Conservation (phyloP, 805 yeast species). For the Schizosaccharomyces cryophilus region DNA sequence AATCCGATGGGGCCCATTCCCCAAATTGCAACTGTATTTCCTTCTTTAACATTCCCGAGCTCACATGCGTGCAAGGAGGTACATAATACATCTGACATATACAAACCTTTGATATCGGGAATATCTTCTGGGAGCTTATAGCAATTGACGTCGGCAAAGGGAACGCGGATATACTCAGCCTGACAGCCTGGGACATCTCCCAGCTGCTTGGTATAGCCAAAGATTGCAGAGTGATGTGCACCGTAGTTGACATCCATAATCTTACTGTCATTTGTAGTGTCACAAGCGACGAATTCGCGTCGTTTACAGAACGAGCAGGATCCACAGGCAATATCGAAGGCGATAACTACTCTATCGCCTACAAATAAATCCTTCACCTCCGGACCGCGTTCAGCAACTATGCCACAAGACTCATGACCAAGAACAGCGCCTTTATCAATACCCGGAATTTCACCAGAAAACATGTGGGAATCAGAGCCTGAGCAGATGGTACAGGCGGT, state of each 20-base stretch:
- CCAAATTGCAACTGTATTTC: slow-evolving; percentile 7
- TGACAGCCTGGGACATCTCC: slow-evolving; percentile 33
- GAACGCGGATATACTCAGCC: slow-evolving; percentile 36
- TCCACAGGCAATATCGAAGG: slow-evolving; percentile 35
- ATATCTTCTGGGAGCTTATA: slow-evolving; percentile 18
- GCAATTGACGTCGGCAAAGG: slow-evolving; percentile 28
- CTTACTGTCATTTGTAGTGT: slow-evolving; percentile 1
- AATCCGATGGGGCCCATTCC: slow-evolving; percentile 4
- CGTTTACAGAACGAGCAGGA: slow-evolving; percentile 28
- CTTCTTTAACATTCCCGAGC: slow-evolving; percentile 5
- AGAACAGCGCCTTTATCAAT: slow-evolving; percentile 19
- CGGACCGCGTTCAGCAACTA: slow-evolving; percentile 20
- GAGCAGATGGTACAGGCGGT: slow-evolving; percentile 24
- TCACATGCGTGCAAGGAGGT: slow-evolving; percentile 8
- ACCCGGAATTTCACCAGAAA: slow-evolving; percentile 20
- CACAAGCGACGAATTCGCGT: slow-evolving; percentile 10
- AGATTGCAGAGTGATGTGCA: slow-evolving; percentile 2
- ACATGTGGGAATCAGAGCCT: slow-evolving; percentile 30
- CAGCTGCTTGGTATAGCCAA: slow-evolving; percentile 4
- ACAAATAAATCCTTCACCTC: slow-evolving; percentile 15
- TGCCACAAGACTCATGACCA: slow-evolving; percentile 21
- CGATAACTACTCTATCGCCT: slow-evolving; percentile 25
- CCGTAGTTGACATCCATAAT: slow-evolving; percentile 1
- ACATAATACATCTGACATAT: slow-evolving; percentile 8
- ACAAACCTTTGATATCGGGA: slow-evolving; percentile 6